These are phyloP conservation scores for Schwanniomyces yamadae DNA, from an alignment of 805 yeast genomes.

Conservation along the genomic window DNA sequence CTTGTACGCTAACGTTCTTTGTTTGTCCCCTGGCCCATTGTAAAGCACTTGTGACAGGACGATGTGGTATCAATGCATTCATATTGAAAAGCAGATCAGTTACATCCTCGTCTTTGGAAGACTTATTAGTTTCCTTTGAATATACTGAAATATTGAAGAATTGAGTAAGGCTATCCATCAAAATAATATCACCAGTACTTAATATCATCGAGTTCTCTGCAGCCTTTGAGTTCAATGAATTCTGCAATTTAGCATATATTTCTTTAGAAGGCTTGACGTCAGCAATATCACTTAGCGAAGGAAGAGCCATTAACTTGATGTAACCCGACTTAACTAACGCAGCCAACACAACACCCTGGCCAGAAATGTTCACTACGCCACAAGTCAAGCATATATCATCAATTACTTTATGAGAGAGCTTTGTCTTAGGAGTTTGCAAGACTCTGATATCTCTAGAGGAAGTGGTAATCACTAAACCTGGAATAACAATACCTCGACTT, in stretches of 20 bases:
- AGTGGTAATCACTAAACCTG: constrained; percentile 58
- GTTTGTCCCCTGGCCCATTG: constrained; percentile 84
- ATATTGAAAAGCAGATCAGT: constrained; percentile 70
- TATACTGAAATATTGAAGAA: constrained; percentile 23
- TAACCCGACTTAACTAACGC: constrained; percentile 46
- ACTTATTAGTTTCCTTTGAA: constrained; percentile 19
- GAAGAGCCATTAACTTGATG: constrained; percentile 51
- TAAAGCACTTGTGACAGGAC: constrained; percentile 77
- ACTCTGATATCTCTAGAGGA: constrained; percentile 64
- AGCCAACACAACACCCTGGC: constrained; percentile 48
- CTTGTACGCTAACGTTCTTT: constrained; percentile 56
- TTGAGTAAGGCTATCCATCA: constrained; percentile 56
- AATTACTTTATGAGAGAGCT: constrained; percentile 61
- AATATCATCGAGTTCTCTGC: constrained; percentile 31
- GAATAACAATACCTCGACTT: constrained; percentile 57
- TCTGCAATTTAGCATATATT: constrained; percentile 20
- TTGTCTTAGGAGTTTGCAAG: constrained; percentile 57
- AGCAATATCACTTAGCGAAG: constrained; percentile 60
- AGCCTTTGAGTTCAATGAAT: constrained; percentile 18
- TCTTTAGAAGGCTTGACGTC: constrained; percentile 40
- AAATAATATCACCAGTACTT: constrained; percentile 55
- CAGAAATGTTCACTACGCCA: constrained; percentile 51
- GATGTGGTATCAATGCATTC: constrained; percentile 62
- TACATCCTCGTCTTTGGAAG: constrained; percentile 18
- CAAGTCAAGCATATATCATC: constrained; percentile 44